A percentile compares a stretch with the other conserved stretches of the same genome.
Conservation (phyloP, 2,329 filamentous ascomycete species). For the Cladosporium velox region DNA sequence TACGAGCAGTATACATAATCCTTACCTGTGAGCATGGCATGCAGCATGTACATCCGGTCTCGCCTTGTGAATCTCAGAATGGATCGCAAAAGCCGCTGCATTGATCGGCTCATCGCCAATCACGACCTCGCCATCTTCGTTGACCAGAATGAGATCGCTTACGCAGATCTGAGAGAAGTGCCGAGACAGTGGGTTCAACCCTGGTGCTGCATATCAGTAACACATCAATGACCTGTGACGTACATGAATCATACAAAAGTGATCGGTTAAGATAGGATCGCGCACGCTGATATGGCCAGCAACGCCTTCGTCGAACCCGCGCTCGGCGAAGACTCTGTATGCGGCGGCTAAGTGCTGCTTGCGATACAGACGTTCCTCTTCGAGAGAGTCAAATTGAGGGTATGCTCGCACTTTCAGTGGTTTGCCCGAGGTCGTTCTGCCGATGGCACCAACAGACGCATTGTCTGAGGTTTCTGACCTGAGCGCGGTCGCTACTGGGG, state of each 20-base stretch:
- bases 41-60: slow-evolving; percentile 50
- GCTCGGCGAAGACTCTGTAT: slow-evolving; percentile 47
- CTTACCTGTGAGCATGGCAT: slow-evolving; percentile 43
- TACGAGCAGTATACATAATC: not conserved
- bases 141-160: slow-evolving; percentile 50
- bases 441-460: slow-evolving; percentile 48
- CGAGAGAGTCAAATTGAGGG: slow-evolving; percentile 42
- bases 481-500: slow-evolving; percentile 41
- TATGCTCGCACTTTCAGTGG: slow-evolving; percentile 51
- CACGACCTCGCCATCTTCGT: slow-evolving; percentile 46
- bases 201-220: not conserved
- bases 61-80: slow-evolving; percentile 44
- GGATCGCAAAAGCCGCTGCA: slow-evolving; percentile 51
- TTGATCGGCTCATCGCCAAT: slow-evolving; percentile 47
- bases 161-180: slow-evolving; percentile 48
- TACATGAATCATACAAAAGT: slow-evolving; percentile 33
- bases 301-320: slow-evolving; percentile 45
- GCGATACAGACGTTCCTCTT: slow-evolving; percentile 44
- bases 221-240: not conserved
- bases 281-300: slow-evolving; percentile 47
- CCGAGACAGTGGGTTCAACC: slow-evolving; percentile 43
- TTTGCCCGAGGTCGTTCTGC: slow-evolving; percentile 49
- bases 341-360: slow-evolving; percentile 49
- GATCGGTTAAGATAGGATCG: slow-evolving; percentile 41
- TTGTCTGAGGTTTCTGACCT: slow-evolving; percentile 43